These are phyloP conservation scores for Neurospora sp. DNA, from an alignment of 2,329 filamentous ascomycete genomes.

Conservation along the genomic window DNA sequence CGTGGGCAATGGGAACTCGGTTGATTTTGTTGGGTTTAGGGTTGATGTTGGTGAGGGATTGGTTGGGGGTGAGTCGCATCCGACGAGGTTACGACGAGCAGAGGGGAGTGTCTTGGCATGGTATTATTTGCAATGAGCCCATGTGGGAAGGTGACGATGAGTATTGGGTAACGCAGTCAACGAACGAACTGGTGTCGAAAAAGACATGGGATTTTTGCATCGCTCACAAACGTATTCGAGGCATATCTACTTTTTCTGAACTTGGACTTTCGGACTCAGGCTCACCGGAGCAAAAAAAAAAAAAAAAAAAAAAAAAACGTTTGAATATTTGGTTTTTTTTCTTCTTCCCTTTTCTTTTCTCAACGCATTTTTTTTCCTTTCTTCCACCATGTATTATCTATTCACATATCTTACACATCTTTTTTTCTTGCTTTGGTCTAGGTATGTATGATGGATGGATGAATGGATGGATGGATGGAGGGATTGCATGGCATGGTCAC, in stretches of 20 bases:
- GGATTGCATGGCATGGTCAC: neutral
- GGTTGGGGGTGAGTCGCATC: constrained; percentile 10
- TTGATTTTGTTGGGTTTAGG: constrained; percentile 39
- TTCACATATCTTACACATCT: neutral
- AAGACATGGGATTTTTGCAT: neutral
- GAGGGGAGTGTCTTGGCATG: neutral
- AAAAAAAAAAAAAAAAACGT: neutral
- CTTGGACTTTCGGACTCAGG: neutral
- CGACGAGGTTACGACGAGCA: neutral
- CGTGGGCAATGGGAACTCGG: constrained; percentile 29
- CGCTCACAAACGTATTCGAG: neutral
- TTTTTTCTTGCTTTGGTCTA: neutral
- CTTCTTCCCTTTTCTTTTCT: neutral
- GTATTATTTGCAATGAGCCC: neutral
- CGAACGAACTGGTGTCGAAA: neutral
- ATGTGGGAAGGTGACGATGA: neutral
- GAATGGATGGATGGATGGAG: neutral
- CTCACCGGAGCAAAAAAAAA: neutral
- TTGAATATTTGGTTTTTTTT: neutral
- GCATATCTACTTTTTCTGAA: neutral
- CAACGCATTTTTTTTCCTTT: neutral
- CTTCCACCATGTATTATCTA: neutral
- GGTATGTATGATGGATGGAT: neutral
- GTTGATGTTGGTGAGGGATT: constrained; percentile 25
- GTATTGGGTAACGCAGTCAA: neutral